Conservation (phyloP, 2,329 filamentous ascomycete species). For the Pseudohalonectria lignicola region DNA sequence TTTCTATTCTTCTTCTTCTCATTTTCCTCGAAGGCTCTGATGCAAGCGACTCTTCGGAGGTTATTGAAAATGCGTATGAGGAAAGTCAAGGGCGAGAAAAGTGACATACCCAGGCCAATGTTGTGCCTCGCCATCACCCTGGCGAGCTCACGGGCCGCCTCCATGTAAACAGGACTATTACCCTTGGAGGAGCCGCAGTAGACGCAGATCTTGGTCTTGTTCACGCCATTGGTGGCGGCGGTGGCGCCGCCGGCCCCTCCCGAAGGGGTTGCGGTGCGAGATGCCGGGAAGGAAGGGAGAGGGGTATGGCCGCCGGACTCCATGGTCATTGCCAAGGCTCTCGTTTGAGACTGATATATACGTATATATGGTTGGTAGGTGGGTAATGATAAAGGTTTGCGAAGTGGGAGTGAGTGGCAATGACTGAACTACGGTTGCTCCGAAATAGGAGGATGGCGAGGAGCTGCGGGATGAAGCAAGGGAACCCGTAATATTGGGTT, state of each 20-base stretch:
- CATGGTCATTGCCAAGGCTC: too few species aligned
- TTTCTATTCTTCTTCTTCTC: too few species aligned
- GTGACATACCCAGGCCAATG: constrained; percentile 59
- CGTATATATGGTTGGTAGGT: too few species aligned
- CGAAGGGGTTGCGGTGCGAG: constrained; percentile 18
- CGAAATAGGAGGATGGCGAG: too few species aligned
- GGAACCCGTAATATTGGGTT: too few species aligned
- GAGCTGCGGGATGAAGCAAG: too few species aligned
- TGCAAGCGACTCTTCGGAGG: too few species aligned
- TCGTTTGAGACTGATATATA: constrained; percentile 1
- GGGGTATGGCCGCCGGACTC: constrained; percentile 27
- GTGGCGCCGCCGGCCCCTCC: constrained; percentile 9
- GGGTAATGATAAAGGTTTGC: too few species aligned
- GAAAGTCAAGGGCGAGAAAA: too few species aligned
- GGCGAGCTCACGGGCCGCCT: constrained; percentile 67
- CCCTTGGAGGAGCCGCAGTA: constrained; percentile 84
- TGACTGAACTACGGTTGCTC: too few species aligned
- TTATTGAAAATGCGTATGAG: neutral
- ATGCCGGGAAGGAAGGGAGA: constrained; percentile 16
- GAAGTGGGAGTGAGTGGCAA: neutral
- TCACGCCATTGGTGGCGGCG: constrained; percentile 19
- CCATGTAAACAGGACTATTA: constrained; percentile 61
- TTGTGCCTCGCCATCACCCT: constrained; percentile 62
- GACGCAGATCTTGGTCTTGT: constrained; percentile 66
- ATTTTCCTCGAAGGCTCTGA: too few species aligned